Base-by-base conservation (phyloP, 2,329 filamentous ascomycete species). In the Aspergillus ochraceoroseus region DNA sequence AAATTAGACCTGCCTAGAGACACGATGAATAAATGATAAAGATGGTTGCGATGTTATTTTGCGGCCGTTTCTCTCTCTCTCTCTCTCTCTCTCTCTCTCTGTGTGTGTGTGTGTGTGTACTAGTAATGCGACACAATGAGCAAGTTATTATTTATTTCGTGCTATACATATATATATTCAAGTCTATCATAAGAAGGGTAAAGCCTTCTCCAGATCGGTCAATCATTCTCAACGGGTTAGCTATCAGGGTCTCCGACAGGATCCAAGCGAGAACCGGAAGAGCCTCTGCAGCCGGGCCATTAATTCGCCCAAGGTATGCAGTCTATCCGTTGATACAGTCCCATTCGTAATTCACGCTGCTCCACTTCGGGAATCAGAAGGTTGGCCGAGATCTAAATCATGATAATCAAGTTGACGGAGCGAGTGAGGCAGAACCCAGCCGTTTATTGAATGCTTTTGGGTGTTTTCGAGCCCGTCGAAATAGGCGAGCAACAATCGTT, bases 251-350 rank as follows among this genome's bases (percentile, higher is more conserved):
- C 33, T 39, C 25, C 26, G 15, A 20, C 14, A 19, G 32, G 32
- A 18, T 17, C 12, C 9, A 31, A n/a, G 18, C 15, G 18, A n/a
- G n/a, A 31, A 31, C 20, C 20, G 20, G 15, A 13, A 23, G 19
- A 23, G 7, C 18, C 18, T 12, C 32, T 31, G 41, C 35, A 26
- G 32, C 27, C 19, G 25, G 65, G 50, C 56, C 47, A 44, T 62
- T 56, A 40, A 64, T 69, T 43, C 62, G 60, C 9, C 30, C 29
- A 32, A 41, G 48, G 13, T 55, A 46, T 42, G 33, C 19, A 20
- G 27, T 44, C 17, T 41, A 44, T 39, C 35, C 32, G 33, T 44
- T 30, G 32, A 27, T 34, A 38, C 34, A 28, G 27, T 26, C 20
- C 23, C 32, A 43, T 40, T 30, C 29, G 32, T 20, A 34, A 34